A percentile compares a stretch with the other conserved stretches of the same genome.
Conservation (phyloP, 2,329 filamentous ascomycete genomes). For the Coniochaeta ligniaria region DNA sequence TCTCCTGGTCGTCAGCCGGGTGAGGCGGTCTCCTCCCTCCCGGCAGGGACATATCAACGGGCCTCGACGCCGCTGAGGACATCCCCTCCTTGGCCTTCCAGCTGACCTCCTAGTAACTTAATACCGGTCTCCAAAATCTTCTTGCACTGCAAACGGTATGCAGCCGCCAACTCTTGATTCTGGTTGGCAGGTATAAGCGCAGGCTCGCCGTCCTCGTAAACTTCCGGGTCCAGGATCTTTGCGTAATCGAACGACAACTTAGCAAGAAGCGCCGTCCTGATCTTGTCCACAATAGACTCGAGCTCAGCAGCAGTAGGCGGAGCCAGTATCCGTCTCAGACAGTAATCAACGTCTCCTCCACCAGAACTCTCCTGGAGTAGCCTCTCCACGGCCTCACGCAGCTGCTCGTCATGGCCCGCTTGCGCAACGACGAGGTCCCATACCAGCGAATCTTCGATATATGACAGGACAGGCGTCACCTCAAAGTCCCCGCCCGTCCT, state of each 20-base stretch:
- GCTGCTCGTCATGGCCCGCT: conserved; percentile 17
- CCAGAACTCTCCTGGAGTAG: conserved; percentile 13
- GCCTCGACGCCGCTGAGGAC: too few relatives aligned
- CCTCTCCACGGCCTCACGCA: neutral
- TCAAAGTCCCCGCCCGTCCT: conserved; percentile 12
- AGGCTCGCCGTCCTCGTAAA: conserved; percentile 29
- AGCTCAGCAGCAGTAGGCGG: conserved; percentile 32
- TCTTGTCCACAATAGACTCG: conserved; percentile 19
- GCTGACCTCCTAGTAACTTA: conserved; percentile 2
- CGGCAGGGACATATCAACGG: too few relatives aligned
- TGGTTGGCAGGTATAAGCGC: conserved; percentile 22
- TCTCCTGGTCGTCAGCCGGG: too few relatives aligned
- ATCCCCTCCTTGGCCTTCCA: neutral
- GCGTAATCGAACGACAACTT: conserved; percentile 32
- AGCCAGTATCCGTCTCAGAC: conserved; percentile 20
- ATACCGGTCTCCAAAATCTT: conserved; percentile 35
- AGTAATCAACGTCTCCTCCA: conserved; percentile 13
- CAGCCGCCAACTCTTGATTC: conserved; percentile 39
- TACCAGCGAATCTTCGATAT: conserved; percentile 46
- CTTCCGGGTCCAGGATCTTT: conserved; percentile 37
- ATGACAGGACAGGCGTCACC: conserved; percentile 33
- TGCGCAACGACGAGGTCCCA: conserved; percentile 32
- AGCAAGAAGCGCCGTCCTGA: conserved; percentile 25
- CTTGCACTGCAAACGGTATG: conserved; percentile 42
- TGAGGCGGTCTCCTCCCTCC: too few relatives aligned